Conservation (phyloP, 2,329 filamentous ascomycete species). For the Colletotrichum lentis region DNA sequence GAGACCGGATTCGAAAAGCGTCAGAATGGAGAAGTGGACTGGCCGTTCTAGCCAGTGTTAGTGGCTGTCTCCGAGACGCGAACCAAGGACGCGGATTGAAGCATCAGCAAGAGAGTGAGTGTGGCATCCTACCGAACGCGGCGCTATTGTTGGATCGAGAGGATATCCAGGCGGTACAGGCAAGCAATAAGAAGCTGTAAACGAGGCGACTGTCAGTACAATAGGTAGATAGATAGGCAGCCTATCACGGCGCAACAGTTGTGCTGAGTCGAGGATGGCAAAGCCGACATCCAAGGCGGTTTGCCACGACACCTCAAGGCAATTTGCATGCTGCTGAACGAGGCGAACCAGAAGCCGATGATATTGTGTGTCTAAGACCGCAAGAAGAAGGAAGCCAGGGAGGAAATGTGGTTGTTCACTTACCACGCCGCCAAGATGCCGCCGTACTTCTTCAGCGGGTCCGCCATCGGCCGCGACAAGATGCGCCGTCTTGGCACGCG, state of each 20-base stretch:
- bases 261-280: neutral
- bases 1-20: constrained; percentile 42
- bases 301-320: no score
- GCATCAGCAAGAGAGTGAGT: neutral
- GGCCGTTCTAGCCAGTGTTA: constrained; percentile 44
- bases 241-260: neutral
- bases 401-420: constrained; percentile 22
- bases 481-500: constrained; percentile 25
- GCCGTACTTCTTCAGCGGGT: constrained; percentile 35
- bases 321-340: neutral
- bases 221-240: neutral
- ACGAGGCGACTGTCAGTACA: constrained; percentile 1
- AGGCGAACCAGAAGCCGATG: neutral
- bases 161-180: constrained; percentile 41
- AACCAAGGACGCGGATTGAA: neutral
- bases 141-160: constrained; percentile 48
- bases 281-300: neutral
- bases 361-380: neutral
- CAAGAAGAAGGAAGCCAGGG: neutral
- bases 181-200: constrained; percentile 21
- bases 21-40: constrained; percentile 48
- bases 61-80: neutral
- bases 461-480: constrained; percentile 28
- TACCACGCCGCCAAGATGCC: constrained; percentile 36
- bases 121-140: constrained; percentile 46